Conservation (phyloP, 2,329 filamentous ascomycete species). For the Aspergillus ruber region DNA sequence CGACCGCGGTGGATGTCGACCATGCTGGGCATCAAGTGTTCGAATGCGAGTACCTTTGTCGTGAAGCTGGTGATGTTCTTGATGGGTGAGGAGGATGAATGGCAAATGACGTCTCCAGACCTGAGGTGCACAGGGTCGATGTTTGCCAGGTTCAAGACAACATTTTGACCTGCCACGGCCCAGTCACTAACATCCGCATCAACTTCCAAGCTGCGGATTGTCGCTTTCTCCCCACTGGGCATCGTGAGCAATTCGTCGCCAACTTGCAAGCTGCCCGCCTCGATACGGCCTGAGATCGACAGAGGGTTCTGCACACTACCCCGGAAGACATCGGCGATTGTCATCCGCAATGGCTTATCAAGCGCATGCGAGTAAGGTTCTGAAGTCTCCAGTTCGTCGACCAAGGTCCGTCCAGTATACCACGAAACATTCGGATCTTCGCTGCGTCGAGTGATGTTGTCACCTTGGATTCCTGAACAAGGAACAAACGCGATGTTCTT, state of each 20-base stretch:
- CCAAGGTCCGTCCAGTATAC: slow-evolving; percentile 73
- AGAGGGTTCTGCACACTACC: slow-evolving; percentile 72
- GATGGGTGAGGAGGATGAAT: slow-evolving; percentile 60
- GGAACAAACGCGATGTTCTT: slow-evolving; percentile 84
- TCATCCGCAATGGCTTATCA: slow-evolving; percentile 74
- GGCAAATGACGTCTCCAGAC: slow-evolving; percentile 81
- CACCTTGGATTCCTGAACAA: slow-evolving; percentile 80
- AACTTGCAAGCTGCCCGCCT: slow-evolving; percentile 74
- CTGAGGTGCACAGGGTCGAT: slow-evolving; percentile 79
- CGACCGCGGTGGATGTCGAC: slow-evolving; percentile 85
- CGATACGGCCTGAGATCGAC: slow-evolving; percentile 78
- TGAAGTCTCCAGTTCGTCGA: slow-evolving; percentile 79
- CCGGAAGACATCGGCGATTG: slow-evolving; percentile 80
- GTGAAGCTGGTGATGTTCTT: slow-evolving; percentile 66
- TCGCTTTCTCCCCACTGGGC: slow-evolving; percentile 73
- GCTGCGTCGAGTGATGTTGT: slow-evolving; percentile 62
- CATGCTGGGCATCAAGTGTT: slow-evolving; percentile 79
- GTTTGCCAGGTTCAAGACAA: slow-evolving; percentile 73
- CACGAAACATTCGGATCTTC: slow-evolving; percentile 55
- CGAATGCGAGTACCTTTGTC: slow-evolving; percentile 81
- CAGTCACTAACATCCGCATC: slow-evolving; percentile 70
- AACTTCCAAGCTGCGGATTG: slow-evolving; percentile 73
- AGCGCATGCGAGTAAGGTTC: slow-evolving; percentile 66
- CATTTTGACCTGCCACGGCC: slow-evolving; percentile 88
- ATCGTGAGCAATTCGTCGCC: slow-evolving; percentile 75